Conservation (phyloP, 1,284 basidiomycete genomes). For the Cryptococcus sp. region DNA sequence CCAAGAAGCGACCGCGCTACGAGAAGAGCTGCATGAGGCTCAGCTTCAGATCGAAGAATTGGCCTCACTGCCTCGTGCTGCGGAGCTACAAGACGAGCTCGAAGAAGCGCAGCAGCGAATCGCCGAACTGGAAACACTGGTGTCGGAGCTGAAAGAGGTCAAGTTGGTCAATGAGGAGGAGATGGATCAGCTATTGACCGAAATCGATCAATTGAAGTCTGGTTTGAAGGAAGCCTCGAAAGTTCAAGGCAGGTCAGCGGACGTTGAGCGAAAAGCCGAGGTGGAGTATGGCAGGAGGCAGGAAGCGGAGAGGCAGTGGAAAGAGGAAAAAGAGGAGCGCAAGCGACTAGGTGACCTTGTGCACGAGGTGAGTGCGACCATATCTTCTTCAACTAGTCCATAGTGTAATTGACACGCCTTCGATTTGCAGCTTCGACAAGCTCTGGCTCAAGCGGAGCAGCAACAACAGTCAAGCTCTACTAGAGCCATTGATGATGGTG, state of each 20-base stretch:
- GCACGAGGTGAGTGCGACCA: slow-evolving; percentile 47
- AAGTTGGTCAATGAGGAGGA: slow-evolving; percentile 31
- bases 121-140: slow-evolving; percentile 6
- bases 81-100: slow-evolving; percentile 7
- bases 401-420: too few species aligned
- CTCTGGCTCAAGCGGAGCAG: too few species aligned
- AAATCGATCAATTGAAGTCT: slow-evolving; percentile 8
- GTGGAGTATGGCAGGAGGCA: slow-evolving; percentile 32
- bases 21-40: slow-evolving; percentile 13
- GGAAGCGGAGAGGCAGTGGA: slow-evolving; percentile 50
- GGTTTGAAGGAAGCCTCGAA: slow-evolving; percentile 3
- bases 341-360: slow-evolving; percentile 59
- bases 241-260: slow-evolving; percentile 5
- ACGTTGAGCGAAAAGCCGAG: slow-evolving; percentile 19
- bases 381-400: too few species aligned
- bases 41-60: slow-evolving; percentile 12
- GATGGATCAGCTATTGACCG: slow-evolving; percentile 15
- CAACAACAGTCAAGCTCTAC: too few species aligned
- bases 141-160: slow-evolving; percentile 19
- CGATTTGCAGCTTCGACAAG: not conserved
- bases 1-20: not conserved
- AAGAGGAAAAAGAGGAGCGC: slow-evolving; percentile 42
- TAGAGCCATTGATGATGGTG: too few species aligned
- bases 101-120: slow-evolving; percentile 4
- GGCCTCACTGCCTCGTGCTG: not conserved